Percentiles rank a stretch among this genome's conserved stretches.
Evolutionary conservation across 2,329 filamentous ascomycete genomes (phyloP).

Genomic region (Dactylella cylindrospora): DNA sequence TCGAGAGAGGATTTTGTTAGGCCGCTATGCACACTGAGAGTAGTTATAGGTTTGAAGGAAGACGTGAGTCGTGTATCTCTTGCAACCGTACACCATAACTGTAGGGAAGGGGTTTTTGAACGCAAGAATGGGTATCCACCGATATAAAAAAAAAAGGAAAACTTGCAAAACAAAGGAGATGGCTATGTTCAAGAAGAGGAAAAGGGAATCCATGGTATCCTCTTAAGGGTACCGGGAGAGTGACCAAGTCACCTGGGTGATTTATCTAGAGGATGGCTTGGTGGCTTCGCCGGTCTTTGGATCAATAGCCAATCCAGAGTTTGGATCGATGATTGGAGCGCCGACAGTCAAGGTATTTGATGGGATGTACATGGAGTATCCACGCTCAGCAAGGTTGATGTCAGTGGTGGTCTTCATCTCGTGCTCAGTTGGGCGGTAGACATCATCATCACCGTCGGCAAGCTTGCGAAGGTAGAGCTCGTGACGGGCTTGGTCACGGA

Average conservation of each 20-base stretch:
- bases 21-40: constrained; percentile 32
- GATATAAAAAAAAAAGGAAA: constrained; percentile 24
- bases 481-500: constrained; percentile 87
- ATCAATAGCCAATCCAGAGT: constrained; percentile 43
- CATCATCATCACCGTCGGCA: constrained; percentile 40
- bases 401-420: constrained; percentile 43
- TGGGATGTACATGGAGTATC: constrained; percentile 38
- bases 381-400: constrained; percentile 39
- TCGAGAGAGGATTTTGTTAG: not conserved
- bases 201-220: constrained; percentile 26
- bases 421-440: constrained; percentile 40
- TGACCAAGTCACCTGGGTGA: not conserved
- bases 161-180: too few species aligned
- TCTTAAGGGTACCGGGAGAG: constrained; percentile 12
- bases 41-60: constrained; percentile 15
- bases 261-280: constrained; percentile 37
- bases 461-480: constrained; percentile 91
- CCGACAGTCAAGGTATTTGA: constrained; percentile 11
- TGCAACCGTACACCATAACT: constrained; percentile 32
- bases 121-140: constrained; percentile 42
- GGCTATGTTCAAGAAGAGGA: constrained; percentile 39
- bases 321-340: constrained; percentile 43
- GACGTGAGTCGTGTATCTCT: constrained; percentile 42
- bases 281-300: constrained; percentile 42
- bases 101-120: constrained; percentile 18